phyloP scores from a whole-genome alignment of 257 asterid genomes.

The Cordia subcordata region DNA sequence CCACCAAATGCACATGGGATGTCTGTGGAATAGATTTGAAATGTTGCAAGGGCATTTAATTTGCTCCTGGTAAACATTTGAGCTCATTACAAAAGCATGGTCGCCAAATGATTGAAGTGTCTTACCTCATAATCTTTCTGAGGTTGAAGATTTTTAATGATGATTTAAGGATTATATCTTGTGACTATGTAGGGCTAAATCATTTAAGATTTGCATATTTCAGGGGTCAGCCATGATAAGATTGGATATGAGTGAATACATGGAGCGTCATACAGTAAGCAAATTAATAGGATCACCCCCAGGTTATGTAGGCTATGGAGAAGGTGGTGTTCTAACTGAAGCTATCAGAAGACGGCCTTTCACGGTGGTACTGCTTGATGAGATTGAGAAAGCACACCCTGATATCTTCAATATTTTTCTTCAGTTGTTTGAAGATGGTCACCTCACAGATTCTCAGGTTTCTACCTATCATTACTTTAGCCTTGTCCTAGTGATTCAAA shows the following conservation, averaged over 20 bases:
- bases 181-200: not conserved
- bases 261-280: conserved; percentile 98
- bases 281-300: conserved; percentile 99
- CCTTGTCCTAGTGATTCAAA: not conserved
- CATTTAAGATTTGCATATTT: not conserved
- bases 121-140: too few species aligned
- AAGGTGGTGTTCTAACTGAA: conserved; percentile 91
- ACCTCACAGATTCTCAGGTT: conserved; percentile 97
- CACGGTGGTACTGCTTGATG: conserved; percentile 89
- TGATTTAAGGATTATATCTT: not conserved
- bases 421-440: conserved; percentile 96
- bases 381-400: conserved; percentile 97
- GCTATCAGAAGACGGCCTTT: conserved; percentile 90
- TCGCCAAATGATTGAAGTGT: too few species aligned
- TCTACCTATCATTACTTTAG: conserved; percentile 8
- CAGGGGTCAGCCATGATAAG: conserved; percentile 94
- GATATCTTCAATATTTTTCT: conserved; percentile 93
- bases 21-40: too few species aligned
- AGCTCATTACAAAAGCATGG: too few species aligned
- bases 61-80: too few species aligned
- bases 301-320: conserved; percentile 94
- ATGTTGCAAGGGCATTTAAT: too few species aligned
- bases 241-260: conserved; percentile 97
- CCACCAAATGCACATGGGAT: too few species aligned
- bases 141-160: not conserved